Evolutionary conservation across 192 early-diverging fungal genomes (phyloP).

Genomic region (Backusella liffmaniae): DNA sequence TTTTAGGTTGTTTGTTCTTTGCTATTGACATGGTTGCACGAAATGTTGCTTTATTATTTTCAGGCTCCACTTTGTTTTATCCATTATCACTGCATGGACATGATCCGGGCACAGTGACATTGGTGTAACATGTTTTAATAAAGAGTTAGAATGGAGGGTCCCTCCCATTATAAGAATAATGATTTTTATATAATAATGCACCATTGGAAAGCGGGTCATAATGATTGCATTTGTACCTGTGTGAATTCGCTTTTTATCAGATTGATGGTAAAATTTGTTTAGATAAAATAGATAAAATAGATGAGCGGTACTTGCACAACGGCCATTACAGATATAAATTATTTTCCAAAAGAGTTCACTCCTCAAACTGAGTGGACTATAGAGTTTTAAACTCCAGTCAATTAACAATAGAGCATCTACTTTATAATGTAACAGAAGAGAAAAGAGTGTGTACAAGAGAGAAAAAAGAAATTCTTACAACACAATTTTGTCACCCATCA

Average conservation of each 20-base stretch:
- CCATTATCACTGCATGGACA: not conserved
- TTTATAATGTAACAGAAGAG: no score
- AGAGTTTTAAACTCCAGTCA: conserved; percentile 6
- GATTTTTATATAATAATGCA: no score
- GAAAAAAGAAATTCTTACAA: no score
- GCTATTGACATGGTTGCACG: not conserved
- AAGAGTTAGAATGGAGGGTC: not conserved
- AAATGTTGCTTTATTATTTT: not conserved
- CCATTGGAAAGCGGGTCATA: no score
- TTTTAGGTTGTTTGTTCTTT: not conserved
- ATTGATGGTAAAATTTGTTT: not conserved
- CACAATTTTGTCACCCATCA: no score
- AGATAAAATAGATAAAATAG: not conserved
- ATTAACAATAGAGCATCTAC: no score
- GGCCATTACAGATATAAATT: not conserved
- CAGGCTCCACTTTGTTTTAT: not conserved
- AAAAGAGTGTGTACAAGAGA: no score
- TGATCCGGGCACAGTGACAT: not conserved
- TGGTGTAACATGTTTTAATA: not conserved
- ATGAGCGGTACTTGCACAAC: not conserved
- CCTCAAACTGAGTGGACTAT: conserved; percentile 72
- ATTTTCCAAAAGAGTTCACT: conserved; percentile 33
- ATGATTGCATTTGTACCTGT: no score
- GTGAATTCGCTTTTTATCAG: not conserved
- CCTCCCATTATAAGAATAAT: not conserved